Percentiles rank a stretch among this genome's conserved stretches.
Evolutionary conservation across 192 early-diverging fungal genomes (phyloP).

Genomic region (Chytriomyces sp.): DNA sequence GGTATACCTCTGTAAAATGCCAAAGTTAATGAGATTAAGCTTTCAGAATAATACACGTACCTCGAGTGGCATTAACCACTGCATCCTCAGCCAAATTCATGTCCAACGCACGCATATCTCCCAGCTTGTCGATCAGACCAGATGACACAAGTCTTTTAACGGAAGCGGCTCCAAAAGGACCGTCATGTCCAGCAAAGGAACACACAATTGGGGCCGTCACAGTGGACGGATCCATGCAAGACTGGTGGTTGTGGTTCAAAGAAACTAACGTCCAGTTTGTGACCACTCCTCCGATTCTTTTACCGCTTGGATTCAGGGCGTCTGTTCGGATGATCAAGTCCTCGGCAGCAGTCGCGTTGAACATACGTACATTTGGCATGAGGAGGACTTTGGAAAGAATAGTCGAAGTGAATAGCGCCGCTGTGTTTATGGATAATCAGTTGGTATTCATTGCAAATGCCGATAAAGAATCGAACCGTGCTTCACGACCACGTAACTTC

Average conservation of each 20-base stretch:
- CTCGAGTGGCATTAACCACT: conserved; percentile 66
- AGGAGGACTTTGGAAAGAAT: conserved; percentile 68
- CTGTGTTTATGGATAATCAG: conserved; percentile 26
- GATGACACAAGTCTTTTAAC: conserved; percentile 67
- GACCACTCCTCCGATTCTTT: conserved; percentile 67
- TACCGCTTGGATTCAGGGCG: conserved; percentile 42
- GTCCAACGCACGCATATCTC: conserved; percentile 70
- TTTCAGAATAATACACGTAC: too few relatives aligned
- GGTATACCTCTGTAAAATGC: conserved; percentile 61
- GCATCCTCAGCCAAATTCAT: conserved; percentile 73
- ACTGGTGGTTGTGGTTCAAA: conserved; percentile 50
- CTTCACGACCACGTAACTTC: conserved; percentile 74
- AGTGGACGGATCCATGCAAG: conserved; percentile 77
- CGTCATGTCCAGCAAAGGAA: conserved; percentile 53
- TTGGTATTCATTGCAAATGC: neutral
- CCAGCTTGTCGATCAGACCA: conserved; percentile 61
- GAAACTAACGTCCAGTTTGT: conserved; percentile 80
- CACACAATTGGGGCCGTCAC: conserved; percentile 70
- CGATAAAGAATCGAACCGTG: conserved; percentile 11
- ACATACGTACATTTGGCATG: conserved; percentile 61
- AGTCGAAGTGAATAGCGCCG: conserved; percentile 75
- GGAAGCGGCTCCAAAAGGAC: conserved; percentile 71
- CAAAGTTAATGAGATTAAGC: neutral
- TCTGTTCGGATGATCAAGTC: conserved; percentile 67
- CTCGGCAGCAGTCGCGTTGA: conserved; percentile 77